A percentile compares a stretch with the other conserved stretches of the same genome.
These are phyloP conservation scores for Candida endomychidarum DNA, from an alignment of 805 yeast species.

Conservation along the genomic window DNA sequence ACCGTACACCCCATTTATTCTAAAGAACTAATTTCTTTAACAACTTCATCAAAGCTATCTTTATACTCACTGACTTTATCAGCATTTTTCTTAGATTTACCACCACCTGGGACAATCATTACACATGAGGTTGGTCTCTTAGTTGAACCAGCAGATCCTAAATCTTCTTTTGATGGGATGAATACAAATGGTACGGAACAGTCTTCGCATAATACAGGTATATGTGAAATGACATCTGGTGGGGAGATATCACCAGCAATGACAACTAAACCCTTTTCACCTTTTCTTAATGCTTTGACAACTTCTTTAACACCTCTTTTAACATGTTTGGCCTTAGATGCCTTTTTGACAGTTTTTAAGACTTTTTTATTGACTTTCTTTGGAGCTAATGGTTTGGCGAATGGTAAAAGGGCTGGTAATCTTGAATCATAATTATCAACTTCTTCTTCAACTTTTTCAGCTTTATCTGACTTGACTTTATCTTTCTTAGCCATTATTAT, in stretches of 20 bases:
- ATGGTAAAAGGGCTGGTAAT: constrained; percentile 85
- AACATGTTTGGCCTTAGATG: constrained; percentile 97
- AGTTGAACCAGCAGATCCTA: constrained; percentile 98
- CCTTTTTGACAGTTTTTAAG: constrained; percentile 93
- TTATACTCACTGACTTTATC: constrained; percentile 78
- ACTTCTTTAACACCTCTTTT: constrained; percentile 99
- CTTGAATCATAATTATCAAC: constrained; percentile 91
- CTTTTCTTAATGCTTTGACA: constrained; percentile 95
- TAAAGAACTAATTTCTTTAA: constrained; percentile 74
- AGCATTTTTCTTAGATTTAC: constrained; percentile 74
- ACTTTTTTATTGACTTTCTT: constrained; percentile 95
- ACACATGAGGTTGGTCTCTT: constrained; percentile 99
- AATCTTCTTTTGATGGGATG: constrained; percentile 95
- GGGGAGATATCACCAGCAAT: constrained; percentile 99
- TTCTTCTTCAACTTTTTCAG: constrained; percentile 34
- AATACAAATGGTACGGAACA: constrained; percentile 86
- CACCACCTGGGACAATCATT: constrained; percentile 95
- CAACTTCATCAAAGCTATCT: constrained; percentile 89
- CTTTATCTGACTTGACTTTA: constrained; percentile 39
- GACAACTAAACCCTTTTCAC: constrained; percentile 94
- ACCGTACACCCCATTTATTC: constrained; percentile 12
- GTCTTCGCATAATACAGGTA: constrained; percentile 97
- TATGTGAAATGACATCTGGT: constrained; percentile 92
- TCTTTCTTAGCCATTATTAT: constrained; percentile 52
- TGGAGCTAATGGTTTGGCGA: constrained; percentile 93